These are phyloP conservation scores for Candida xyloterini DNA, from an alignment of 805 yeast genomes.

Conservation along the genomic window DNA sequence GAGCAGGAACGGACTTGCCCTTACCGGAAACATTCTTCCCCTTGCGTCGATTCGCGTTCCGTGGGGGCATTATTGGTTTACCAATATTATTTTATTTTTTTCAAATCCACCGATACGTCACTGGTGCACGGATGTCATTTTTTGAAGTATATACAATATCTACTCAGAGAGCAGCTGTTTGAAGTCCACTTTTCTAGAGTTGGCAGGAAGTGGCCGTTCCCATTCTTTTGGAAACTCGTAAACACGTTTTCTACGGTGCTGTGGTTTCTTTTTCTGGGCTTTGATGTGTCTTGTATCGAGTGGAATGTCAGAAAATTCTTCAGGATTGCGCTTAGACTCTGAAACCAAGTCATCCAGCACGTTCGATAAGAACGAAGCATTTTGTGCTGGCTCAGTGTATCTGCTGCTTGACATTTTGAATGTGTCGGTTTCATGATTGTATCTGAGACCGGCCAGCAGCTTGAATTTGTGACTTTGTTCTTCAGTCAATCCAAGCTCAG, in stretches of 20 bases:
- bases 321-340: conserved; percentile 58
- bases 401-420: conserved; percentile 64
- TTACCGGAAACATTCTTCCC: conserved; percentile 24
- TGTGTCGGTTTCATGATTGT: conserved; percentile 54
- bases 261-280: conserved; percentile 40
- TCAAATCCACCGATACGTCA: not conserved
- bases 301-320: conserved; percentile 77
- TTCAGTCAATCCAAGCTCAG: conserved; percentile 50
- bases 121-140: conserved; percentile 13
- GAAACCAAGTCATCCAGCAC: conserved; percentile 56
- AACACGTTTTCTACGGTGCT: conserved; percentile 39
- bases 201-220: conserved; percentile 73
- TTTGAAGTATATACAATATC: conserved; percentile 2
- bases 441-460: conserved; percentile 75
- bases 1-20: conserved; percentile 17
- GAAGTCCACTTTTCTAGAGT: conserved; percentile 38
- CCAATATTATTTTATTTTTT: conserved; percentile 9
- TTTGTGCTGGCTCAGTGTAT: conserved; percentile 79
- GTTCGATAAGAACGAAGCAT: conserved; percentile 69
- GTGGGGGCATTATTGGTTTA: conserved; percentile 25
- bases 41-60: conserved; percentile 21
- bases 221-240: conserved; percentile 73
- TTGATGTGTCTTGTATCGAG: conserved; percentile 69
- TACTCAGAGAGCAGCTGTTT: conserved; percentile 5
- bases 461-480: conserved; percentile 69